phyloP scores from a whole-genome alignment of 352 stramenopile genomes.

The Globisporangium polare region DNA sequence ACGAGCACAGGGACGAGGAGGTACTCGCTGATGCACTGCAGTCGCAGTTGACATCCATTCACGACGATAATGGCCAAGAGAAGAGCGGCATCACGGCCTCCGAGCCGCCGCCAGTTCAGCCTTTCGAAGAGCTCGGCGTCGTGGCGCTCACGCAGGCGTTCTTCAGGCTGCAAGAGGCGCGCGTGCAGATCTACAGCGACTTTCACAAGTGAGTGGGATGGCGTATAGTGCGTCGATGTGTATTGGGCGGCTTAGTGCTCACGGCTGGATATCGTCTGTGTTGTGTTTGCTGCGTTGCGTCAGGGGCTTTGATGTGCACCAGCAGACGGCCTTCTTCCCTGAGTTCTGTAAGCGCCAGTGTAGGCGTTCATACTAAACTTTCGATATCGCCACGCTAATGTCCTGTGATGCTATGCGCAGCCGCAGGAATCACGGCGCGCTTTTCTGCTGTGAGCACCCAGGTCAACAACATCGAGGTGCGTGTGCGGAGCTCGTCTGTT shows the following conservation, averaged over 20 bases:
- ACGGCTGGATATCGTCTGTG: background rate
- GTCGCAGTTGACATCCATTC: background rate
- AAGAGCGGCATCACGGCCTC: conserved; percentile 1
- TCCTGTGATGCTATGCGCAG: conserved; percentile 21
- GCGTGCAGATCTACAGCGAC: conserved; percentile 65
- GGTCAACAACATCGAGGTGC: conserved; percentile 68
- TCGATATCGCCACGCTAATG: background rate
- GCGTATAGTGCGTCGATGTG: background rate
- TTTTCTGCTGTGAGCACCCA: conserved; percentile 66
- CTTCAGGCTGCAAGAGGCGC: conserved; percentile 50
- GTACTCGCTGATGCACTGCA: conserved; percentile 17
- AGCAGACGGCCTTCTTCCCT: conserved; percentile 59
- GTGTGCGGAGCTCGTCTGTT: conserved; percentile 6
- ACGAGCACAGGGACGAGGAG: conserved; percentile 12
- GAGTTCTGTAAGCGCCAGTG: conserved; percentile 47
- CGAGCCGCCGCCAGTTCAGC: too few relatives aligned
- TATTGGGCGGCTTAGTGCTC: too few relatives aligned
- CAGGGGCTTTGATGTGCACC: conserved; percentile 63
- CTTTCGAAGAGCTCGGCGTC: conserved; percentile 12
- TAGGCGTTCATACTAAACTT: background rate
- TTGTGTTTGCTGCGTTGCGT: background rate
- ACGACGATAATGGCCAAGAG: background rate
- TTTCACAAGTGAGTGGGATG: conserved; percentile 43
- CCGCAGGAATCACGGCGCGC: conserved; percentile 46
- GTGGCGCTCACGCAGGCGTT: conserved; percentile 38